Conservation (phyloP, 192 early-diverging fungal species). For the Entomortierella chlamydospora region DNA sequence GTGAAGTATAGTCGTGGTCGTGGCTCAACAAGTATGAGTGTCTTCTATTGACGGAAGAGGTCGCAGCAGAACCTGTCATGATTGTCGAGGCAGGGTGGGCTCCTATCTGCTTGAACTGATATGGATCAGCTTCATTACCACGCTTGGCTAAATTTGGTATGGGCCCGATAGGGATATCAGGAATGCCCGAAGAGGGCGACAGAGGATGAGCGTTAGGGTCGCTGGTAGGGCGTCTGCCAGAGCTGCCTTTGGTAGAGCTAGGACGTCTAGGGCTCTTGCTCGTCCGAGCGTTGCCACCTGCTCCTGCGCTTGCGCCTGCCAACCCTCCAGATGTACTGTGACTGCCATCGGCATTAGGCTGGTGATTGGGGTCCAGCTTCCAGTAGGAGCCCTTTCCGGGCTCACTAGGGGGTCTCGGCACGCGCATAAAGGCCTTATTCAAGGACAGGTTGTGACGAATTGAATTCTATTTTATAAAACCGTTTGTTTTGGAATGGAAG, state of each 20-base stretch:
- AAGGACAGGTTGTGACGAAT: conserved; percentile 89
- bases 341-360: conserved; percentile 12
- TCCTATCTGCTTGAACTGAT: conserved; percentile 40
- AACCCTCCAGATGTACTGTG: conserved; percentile 12
- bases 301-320: conserved; percentile 18
- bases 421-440: conserved; percentile 85
- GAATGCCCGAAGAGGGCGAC: conserved; percentile 11
- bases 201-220: conserved; percentile 30
- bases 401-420: conserved; percentile 76
- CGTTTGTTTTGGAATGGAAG: neutral
- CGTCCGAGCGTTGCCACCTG: conserved; percentile 12
- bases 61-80: conserved; percentile 11
- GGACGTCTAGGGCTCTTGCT: conserved; percentile 22
- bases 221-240: conserved; percentile 21
- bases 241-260: conserved; percentile 17
- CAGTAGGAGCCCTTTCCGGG: conserved; percentile 78
- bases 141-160: conserved; percentile 26
- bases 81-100: conserved; percentile 18
- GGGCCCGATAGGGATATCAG: conserved; percentile 31
- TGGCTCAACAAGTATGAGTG: conserved; percentile 50
- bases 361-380: conserved; percentile 68
- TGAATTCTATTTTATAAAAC: conserved; percentile 70
- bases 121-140: conserved; percentile 26
- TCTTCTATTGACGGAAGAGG: conserved; percentile 24
- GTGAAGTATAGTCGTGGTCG: conserved; percentile 38